phyloP scores from a whole-genome alignment of 1,284 basidiomycete genomes.

The Sphaerobolus stellatus region DNA sequence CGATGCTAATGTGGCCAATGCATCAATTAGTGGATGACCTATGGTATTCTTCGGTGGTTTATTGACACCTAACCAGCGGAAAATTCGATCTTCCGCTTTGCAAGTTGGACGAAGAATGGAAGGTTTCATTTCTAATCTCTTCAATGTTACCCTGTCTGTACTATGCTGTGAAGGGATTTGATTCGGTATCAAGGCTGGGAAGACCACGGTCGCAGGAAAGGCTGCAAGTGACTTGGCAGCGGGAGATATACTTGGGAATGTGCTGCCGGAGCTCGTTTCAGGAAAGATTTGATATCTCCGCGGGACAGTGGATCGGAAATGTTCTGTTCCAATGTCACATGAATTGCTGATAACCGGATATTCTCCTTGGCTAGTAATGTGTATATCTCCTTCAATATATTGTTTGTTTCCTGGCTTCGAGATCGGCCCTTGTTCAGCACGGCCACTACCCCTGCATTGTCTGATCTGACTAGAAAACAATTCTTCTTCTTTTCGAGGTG shows the following conservation, averaged over 20 bases:
- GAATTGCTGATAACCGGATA: slow-evolving; percentile 18
- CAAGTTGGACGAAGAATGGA: slow-evolving; percentile 28
- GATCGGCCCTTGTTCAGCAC: slow-evolving; percentile 32
- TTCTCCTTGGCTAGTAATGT: slow-evolving; percentile 18
- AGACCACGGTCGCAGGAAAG: too few relatives aligned
- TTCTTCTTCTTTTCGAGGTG: slow-evolving; percentile 1
- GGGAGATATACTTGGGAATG: slow-evolving; percentile 8
- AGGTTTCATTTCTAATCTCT: slow-evolving; percentile 14
- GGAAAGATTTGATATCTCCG: slow-evolving; percentile 27
- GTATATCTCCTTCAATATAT: slow-evolving; percentile 30
- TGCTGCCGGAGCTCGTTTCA: slow-evolving; percentile 26
- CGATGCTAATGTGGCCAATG: slow-evolving; percentile 23
- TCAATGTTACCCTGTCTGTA: background rate
- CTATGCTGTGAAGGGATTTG: too few relatives aligned
- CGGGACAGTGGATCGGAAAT: too few relatives aligned
- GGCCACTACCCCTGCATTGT: slow-evolving; percentile 33
- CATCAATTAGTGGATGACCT: slow-evolving; percentile 22
- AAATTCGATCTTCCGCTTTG: slow-evolving; percentile 28
- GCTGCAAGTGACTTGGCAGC: slow-evolving; percentile 20
- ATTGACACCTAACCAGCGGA: slow-evolving; percentile 33
- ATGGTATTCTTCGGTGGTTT: slow-evolving; percentile 21
- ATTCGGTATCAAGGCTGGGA: too few relatives aligned
- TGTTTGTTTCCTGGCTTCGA: slow-evolving; percentile 27
- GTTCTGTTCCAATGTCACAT: too few relatives aligned
- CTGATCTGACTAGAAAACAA: slow-evolving; percentile 19